Evolutionary conservation across 371 early-diverging fungal genomes (phyloP).

Genomic region (Furculomyces boomerangus): DNA sequence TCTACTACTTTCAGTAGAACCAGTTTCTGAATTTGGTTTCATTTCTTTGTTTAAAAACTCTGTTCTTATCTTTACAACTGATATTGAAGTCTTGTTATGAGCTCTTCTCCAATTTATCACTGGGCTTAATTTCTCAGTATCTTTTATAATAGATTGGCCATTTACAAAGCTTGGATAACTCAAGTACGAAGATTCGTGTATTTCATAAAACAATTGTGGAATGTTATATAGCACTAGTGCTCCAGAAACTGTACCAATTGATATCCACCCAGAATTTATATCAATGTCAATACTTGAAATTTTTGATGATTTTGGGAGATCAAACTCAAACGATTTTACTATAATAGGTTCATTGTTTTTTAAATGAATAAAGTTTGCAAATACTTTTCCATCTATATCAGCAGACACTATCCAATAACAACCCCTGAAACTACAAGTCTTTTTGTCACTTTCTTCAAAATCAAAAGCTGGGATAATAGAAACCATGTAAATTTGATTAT

Average conservation of each 20-base stretch:
- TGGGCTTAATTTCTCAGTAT: not conserved
- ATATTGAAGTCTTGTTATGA: not conserved
- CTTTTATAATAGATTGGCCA: not conserved
- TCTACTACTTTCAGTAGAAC: not conserved
- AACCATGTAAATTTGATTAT: not conserved
- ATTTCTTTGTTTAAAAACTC: not conserved
- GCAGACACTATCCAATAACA: not conserved
- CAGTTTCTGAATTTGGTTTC: not conserved
- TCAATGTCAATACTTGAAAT: not conserved
- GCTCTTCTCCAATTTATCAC: conserved; percentile 1
- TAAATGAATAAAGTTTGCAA: not conserved
- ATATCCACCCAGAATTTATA: not conserved
- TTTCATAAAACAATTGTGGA: not conserved
- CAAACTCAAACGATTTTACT: not conserved
- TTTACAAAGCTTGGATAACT: not conserved
- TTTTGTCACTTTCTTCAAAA: not conserved
- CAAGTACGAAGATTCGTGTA: not conserved
- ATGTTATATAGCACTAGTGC: not conserved
- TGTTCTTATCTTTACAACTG: not conserved
- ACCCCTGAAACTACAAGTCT: not conserved
- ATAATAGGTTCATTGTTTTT: not conserved
- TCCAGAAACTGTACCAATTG: not conserved
- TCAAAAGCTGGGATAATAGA: not conserved
- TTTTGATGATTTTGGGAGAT: not conserved
- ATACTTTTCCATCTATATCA: not conserved